phyloP scores from a whole-genome alignment of 768 basidiomycete species.

The Boletales sp. region DNA sequence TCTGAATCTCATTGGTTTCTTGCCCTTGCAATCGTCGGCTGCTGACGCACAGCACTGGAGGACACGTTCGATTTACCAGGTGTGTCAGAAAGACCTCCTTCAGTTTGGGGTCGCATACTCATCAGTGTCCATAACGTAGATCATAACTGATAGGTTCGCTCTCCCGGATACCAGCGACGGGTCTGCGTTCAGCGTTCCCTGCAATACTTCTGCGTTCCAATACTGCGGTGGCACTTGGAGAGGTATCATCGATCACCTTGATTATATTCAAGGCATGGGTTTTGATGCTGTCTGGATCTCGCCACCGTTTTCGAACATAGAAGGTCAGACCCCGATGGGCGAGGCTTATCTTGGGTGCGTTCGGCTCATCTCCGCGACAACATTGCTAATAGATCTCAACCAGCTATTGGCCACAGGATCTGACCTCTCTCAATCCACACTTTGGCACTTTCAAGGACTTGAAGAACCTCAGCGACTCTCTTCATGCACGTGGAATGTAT shows the following conservation, averaged over 20 bases:
- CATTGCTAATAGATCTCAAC: not conserved
- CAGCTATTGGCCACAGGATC: constrained; percentile 51
- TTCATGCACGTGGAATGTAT: constrained; percentile 53
- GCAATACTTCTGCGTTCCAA: constrained; percentile 43
- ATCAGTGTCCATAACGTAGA: constrained; percentile 16
- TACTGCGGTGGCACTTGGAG: constrained; percentile 61
- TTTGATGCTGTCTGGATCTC: constrained; percentile 61
- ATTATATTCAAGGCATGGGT: constrained; percentile 62
- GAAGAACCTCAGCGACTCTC: constrained; percentile 40
- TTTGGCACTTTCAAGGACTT: constrained; percentile 54
- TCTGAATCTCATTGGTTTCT: constrained; percentile 6
- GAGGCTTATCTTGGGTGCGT: constrained; percentile 55
- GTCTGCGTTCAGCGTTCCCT: constrained; percentile 32
- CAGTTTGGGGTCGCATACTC: not conserved
- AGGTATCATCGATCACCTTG: constrained; percentile 49
- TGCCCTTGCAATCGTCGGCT: constrained; percentile 19
- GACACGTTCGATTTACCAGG: constrained; percentile 54
- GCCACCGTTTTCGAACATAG: constrained; percentile 48
- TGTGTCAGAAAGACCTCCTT: not conserved
- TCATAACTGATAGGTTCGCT: constrained; percentile 62
- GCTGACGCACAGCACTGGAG: constrained; percentile 49
- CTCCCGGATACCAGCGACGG: constrained; percentile 35
- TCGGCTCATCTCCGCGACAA: not conserved
- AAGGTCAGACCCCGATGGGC: constrained; percentile 46
- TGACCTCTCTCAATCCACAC: constrained; percentile 46